Evolutionary conservation across 2,329 filamentous ascomycete species (phyloP), one percentile per base, ranked within the genome.

Genomic region (Beauveria rudraprayagi): DNA sequence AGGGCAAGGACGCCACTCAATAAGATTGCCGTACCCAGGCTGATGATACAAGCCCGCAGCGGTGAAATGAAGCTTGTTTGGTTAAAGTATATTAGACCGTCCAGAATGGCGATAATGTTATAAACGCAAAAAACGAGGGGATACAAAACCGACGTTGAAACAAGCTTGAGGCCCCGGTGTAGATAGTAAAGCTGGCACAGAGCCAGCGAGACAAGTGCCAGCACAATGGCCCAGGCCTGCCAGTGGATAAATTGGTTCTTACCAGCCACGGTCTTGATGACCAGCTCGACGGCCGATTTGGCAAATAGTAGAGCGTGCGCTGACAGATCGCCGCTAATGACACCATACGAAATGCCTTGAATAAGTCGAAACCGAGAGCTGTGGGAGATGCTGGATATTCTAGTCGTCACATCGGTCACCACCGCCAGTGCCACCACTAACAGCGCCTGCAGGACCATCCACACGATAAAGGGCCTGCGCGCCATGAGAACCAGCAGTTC

Each of bases 71-170:
- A 82, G 65, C 91, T 88, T 58, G 88, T 89, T 75, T 99, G 94
- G 68, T 89, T 83, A 77, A 97, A 99, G 76, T 97, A 99, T 68
- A 99, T 96, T 67, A 99, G 81, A 37, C 94, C 94, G 75, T 99
- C 94, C 67, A 97, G 80, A 67, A 99, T 99, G 66, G 94, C 94
- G 70, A 97, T 92, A 70, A 99, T 96, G 80, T 99, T 99, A 81
- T 97, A 99, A 65, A 97, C 86, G 80, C 94, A 99, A 76, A 99
- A 99, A 44, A 97, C 92, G 67, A 97, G 87, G 5, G 94, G 94
- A 74, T 99, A 99, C 66, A 99, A 81, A 64, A 97, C 89, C 69
- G 91, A 96, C 24, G 94, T 97, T 60, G 92, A 97, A 73, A 95
- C 92, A 57, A 99, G 82, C 75, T 96, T 96, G 64, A 99, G 82